These are phyloP conservation scores for Gymnopilus dilepis DNA, from an alignment of 768 basidiomycete genomes.

Conservation along the genomic window DNA sequence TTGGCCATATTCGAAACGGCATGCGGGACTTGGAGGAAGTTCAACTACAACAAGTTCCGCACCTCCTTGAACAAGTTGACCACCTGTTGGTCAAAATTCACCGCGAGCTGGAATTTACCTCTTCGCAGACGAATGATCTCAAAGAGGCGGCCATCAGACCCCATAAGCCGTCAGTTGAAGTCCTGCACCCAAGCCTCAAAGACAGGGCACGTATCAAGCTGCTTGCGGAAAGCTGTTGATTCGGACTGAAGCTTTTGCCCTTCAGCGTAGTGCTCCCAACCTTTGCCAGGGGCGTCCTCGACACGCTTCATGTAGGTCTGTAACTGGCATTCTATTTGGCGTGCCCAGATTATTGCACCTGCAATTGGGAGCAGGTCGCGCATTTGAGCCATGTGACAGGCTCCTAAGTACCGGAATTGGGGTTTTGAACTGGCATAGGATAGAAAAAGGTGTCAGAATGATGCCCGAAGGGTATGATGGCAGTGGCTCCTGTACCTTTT, in stretches of 20 bases:
- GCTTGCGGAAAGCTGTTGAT: constrained; percentile 89
- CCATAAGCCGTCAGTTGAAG: constrained; percentile 91
- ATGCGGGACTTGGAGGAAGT: constrained; percentile 93
- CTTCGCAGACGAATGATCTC: constrained; percentile 70
- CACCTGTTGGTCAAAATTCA: constrained; percentile 98
- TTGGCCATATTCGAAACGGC: constrained; percentile 96
- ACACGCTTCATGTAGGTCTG: constrained; percentile 98
- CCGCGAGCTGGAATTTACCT: constrained; percentile 83
- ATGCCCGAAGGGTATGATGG: neutral
- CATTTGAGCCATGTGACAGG: constrained; percentile 98
- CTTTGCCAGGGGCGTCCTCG: constrained; percentile 96
- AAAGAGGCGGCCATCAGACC: constrained; percentile 89
- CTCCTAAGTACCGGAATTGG: constrained; percentile 95
- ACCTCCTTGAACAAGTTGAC: constrained; percentile 99
- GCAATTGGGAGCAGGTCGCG: constrained; percentile 95
- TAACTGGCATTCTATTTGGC: constrained; percentile 96
- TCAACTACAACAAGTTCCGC: constrained; percentile 92
- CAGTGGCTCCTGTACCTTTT: constrained; percentile 62
- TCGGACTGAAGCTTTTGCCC: constrained; percentile 97
- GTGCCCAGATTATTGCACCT: constrained; percentile 97
- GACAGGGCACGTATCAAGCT: constrained; percentile 92
- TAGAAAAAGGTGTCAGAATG: neutral
- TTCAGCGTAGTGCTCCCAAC: constrained; percentile 99
- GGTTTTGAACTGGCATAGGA: constrained; percentile 76
- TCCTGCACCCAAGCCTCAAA: constrained; percentile 98